Evolutionary conservation across 768 basidiomycete genomes (phyloP).

Genomic region (Amanita subjunquillea): DNA sequence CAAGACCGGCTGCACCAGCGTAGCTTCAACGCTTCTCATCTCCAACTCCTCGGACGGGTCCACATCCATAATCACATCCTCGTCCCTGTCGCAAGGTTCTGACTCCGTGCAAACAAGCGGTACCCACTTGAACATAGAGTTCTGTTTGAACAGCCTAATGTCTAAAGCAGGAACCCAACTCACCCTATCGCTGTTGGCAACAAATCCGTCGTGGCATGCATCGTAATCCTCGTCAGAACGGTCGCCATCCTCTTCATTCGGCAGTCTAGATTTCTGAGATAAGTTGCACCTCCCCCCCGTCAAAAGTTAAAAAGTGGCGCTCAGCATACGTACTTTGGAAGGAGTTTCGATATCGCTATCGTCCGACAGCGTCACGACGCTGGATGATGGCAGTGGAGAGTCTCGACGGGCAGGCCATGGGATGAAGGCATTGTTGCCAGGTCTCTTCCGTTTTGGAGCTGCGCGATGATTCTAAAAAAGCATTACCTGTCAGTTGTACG

Average conservation of each 20-base stretch:
- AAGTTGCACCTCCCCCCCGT: neutral
- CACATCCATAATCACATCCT: neutral
- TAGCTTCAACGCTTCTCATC: neutral
- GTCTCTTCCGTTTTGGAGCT: neutral
- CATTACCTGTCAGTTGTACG: no score
- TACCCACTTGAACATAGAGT: neutral
- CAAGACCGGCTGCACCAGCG: neutral
- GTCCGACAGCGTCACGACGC: neutral
- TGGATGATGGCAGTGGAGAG: no score
- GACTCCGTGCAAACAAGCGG: neutral
- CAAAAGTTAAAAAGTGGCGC: no score
- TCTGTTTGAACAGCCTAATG: neutral
- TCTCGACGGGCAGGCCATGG: no score
- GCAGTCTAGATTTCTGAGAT: neutral
- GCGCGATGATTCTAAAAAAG: neutral
- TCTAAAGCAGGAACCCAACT: neutral
- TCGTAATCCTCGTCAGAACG: neutral
- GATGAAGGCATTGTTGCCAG: neutral
- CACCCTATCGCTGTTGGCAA: neutral
- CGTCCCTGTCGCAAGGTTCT: neutral
- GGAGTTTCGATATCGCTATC: neutral
- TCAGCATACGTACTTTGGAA: neutral
- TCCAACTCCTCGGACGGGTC: neutral
- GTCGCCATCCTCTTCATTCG: neutral
- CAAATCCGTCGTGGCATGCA: neutral